These are phyloP conservation scores for Neurospora sp. DNA, from an alignment of 495 filamentous ascomycete genomes.

Conservation along the genomic window DNA sequence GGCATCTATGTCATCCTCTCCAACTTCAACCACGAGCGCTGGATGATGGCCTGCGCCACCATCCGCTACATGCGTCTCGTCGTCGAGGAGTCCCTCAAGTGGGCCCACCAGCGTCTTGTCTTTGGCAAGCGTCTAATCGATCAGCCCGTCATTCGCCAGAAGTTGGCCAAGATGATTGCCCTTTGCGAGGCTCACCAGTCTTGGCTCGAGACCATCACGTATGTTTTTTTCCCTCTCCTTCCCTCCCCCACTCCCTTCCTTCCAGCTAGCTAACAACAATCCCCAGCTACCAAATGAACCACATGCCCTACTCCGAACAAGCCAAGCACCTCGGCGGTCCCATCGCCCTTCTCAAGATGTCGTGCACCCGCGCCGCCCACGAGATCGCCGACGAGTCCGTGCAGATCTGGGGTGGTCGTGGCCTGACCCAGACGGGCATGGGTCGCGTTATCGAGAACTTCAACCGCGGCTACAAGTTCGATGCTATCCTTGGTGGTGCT, in stretches of 20 bases:
- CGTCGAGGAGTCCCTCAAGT: conserved; percentile 80
- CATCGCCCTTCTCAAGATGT: conserved; percentile 75
- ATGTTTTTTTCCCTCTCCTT: too few species aligned
- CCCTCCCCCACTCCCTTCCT: too few species aligned
- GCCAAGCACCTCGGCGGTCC: conserved; percentile 67
- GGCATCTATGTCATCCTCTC: conserved; percentile 81
- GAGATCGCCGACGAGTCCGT: conserved; percentile 75
- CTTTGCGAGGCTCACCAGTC: conserved; percentile 71
- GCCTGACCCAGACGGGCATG: conserved; percentile 75
- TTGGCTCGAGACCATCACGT: conserved; percentile 69
- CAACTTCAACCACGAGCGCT: conserved; percentile 80
- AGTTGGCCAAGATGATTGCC: conserved; percentile 84
- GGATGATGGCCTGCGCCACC: conserved; percentile 56
- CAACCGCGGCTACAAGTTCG: conserved; percentile 79
- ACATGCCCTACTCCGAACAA: conserved; percentile 74
- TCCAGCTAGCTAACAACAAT: too few species aligned
- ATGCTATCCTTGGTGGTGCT: conserved; percentile 75
- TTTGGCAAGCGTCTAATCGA: conserved; percentile 73
- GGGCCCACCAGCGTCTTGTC: conserved; percentile 82
- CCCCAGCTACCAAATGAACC: conserved; percentile 63
- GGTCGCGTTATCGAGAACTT: conserved; percentile 72
- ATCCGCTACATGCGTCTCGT: conserved; percentile 56
- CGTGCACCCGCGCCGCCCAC: conserved; percentile 62
- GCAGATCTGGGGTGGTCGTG: conserved; percentile 81
- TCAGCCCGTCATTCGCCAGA: conserved; percentile 78